Evolutionary conservation across 768 basidiomycete genomes (phyloP).

Genomic region (Mycena haematopus): DNA sequence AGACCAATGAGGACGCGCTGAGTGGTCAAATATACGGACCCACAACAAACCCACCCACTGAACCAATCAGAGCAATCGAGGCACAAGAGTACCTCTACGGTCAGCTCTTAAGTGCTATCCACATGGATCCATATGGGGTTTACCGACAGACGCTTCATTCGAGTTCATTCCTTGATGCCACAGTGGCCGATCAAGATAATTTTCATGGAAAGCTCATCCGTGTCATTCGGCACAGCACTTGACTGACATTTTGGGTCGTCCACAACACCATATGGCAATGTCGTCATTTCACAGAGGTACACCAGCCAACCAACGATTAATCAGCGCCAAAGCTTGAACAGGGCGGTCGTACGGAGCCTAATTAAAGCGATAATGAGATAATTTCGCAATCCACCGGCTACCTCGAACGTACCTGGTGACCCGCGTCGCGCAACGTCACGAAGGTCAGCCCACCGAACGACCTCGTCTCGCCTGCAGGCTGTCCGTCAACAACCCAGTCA

Average conservation of each 20-base stretch:
- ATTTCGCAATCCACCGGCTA: neutral
- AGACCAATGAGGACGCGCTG: neutral
- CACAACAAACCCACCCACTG: neutral
- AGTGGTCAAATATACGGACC: neutral
- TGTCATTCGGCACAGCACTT: neutral
- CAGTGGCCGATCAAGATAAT: neutral
- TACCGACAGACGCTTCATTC: neutral
- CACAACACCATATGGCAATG: neutral
- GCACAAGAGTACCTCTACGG: neutral
- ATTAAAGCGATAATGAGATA: constrained; percentile 21
- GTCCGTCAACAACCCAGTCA: constrained; percentile 65
- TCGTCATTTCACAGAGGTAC: constrained; percentile 18
- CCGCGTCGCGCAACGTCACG: constrained; percentile 68
- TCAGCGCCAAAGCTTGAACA: constrained; percentile 48
- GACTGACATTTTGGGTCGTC: neutral
- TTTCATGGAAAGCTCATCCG: neutral
- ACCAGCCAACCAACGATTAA: constrained; percentile 49
- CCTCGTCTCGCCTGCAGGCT: constrained; percentile 46
- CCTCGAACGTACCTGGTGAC: constrained; percentile 65
- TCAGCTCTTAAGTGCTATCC: neutral
- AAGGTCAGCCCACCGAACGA: constrained; percentile 62
- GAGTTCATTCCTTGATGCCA: neutral
- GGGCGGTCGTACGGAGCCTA: constrained; percentile 64
- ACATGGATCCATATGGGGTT: neutral
- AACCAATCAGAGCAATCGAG: neutral